A percentile compares a stretch with the other conserved stretches of the same genome.
Evolutionary conservation across 352 stramenopile genomes (phyloP).

Genomic region (Phytophthora cactorum): DNA sequence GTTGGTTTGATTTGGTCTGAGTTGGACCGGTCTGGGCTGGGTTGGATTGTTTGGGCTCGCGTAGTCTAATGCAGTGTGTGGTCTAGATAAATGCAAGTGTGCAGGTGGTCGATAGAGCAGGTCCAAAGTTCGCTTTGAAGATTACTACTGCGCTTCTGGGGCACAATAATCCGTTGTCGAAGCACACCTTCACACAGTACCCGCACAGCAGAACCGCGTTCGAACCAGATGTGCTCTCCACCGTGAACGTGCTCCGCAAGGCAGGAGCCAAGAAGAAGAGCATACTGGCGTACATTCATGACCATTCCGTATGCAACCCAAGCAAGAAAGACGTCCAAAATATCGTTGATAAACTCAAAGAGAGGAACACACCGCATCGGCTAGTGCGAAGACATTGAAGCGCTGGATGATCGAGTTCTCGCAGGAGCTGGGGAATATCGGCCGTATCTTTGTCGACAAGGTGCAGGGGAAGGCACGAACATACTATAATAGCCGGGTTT

Average conservation of each 20-base stretch:
- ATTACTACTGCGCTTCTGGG: not conserved
- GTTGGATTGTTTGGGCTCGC: not conserved
- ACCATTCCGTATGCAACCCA: not conserved
- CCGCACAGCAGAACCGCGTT: not conserved
- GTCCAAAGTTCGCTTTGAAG: not conserved
- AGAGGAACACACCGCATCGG: not conserved
- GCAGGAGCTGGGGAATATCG: not conserved
- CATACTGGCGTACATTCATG: not conserved
- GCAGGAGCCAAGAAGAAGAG: not conserved
- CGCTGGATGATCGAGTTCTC: not conserved
- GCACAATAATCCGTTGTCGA: not conserved
- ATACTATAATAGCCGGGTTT: too few species aligned
- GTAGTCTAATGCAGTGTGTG: not conserved
- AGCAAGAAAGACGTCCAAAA: not conserved
- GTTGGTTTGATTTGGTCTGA: not conserved
- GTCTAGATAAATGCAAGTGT: not conserved
- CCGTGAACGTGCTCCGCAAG: too few species aligned
- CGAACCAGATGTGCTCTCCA: not conserved
- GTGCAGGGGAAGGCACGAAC: not conserved
- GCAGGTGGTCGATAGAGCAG: not conserved
- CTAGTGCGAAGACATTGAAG: not conserved
- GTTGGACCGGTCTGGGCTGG: not conserved
- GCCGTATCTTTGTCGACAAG: not conserved
- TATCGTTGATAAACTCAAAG: not conserved
- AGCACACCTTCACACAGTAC: not conserved